phyloP scores from a whole-genome alignment of 78 protist species.

The Parvularia atlantis region DNA sequence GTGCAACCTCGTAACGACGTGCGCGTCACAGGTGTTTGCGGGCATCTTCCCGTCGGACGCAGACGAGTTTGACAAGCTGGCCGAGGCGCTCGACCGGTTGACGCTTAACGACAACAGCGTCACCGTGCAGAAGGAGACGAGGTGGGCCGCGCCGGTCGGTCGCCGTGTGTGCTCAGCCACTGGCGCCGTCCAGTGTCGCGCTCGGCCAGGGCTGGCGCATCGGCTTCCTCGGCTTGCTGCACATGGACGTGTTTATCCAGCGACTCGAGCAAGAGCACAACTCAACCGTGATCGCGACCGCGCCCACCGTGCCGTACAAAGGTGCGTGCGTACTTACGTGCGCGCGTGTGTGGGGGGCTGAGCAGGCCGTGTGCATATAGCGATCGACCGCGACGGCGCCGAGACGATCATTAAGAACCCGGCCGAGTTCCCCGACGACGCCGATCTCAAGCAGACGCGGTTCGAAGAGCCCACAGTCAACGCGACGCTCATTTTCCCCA shows the following conservation, averaged over 20 bases:
- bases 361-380: background rate
- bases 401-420: constrained; percentile 25
- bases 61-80: constrained; percentile 15
- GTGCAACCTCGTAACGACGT: background rate
- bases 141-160: too few relatives aligned
- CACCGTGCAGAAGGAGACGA: constrained; percentile 23
- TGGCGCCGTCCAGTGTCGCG: constrained; percentile 27
- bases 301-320: constrained; percentile 74
- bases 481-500: constrained; percentile 44
- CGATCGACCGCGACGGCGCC: constrained; percentile 15
- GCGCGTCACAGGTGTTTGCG: constrained; percentile 29
- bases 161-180: too few relatives aligned
- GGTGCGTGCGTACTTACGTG: background rate
- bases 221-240: constrained; percentile 89
- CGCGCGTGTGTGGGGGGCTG: background rate
- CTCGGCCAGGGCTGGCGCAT: constrained; percentile 82
- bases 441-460: too few relatives aligned
- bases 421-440: background rate
- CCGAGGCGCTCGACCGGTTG: constrained; percentile 48
- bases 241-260: constrained; percentile 74
- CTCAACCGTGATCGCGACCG: constrained; percentile 52
- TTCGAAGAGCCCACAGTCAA: constrained; percentile 53
- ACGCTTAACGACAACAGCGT: constrained; percentile 62
- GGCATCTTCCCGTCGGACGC: constrained; percentile 57
- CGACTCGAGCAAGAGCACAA: constrained; percentile 51